Evolutionary conservation across 2,329 filamentous ascomycete species (phyloP).

Genomic region (Beauveria sp.): DNA sequence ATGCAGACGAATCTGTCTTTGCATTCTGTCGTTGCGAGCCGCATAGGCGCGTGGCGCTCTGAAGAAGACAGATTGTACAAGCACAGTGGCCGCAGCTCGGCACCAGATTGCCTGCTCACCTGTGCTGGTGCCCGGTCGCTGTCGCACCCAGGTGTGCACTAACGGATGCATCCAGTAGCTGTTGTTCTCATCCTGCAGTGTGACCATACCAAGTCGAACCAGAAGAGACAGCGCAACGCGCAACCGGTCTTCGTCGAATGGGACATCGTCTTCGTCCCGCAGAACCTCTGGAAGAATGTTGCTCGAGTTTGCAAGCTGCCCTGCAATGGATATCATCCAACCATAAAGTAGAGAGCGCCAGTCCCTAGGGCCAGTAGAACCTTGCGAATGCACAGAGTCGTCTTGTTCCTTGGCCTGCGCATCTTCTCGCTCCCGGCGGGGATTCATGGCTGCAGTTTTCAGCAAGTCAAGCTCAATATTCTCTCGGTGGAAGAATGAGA

Average conservation of each 20-base stretch:
- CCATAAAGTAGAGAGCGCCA: not conserved
- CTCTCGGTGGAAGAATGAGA: constrained; percentile 11
- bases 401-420: not conserved
- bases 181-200: not conserved
- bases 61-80: not conserved
- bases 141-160: not conserved
- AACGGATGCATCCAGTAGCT: constrained; percentile 7
- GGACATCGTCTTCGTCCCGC: not conserved
- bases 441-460: constrained; percentile 4
- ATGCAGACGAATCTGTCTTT: not conserved
- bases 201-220: not conserved
- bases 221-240: not conserved
- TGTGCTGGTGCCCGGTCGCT: constrained; percentile 3
- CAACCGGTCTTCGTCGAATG: constrained; percentile 1
- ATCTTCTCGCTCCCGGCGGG: not conserved
- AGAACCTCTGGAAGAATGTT: constrained; percentile 2
- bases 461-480: constrained; percentile 1
- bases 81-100: not conserved
- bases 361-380: not conserved
- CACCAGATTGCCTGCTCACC: constrained; percentile 4
- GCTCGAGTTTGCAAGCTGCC: not conserved
- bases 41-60: not conserved
- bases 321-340: not conserved
- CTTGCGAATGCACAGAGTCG: not conserved
- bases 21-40: not conserved